Conservation (phyloP, 768 basidiomycete genomes). For the Tephrocybe sp. region DNA sequence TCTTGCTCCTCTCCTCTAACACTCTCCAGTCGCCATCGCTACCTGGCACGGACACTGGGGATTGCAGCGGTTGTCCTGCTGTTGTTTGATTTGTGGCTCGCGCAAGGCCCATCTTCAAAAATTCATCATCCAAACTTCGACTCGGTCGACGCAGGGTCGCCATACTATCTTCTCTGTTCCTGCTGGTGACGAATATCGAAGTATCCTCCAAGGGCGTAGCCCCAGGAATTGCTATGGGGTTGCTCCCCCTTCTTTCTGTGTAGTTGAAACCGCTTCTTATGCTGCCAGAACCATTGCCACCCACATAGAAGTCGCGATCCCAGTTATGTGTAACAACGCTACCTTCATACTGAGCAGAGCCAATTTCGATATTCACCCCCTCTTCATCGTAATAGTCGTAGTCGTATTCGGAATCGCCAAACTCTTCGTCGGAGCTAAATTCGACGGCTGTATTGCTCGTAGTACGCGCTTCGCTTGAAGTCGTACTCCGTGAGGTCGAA, state of each 20-base stretch:
- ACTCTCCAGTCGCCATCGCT: constrained; percentile 60
- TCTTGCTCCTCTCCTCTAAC: constrained; percentile 48
- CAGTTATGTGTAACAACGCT: constrained; percentile 24
- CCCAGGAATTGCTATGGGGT: constrained; percentile 62
- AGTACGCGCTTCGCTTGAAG: constrained; percentile 25
- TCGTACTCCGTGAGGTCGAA: constrained; percentile 22
- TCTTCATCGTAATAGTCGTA: constrained; percentile 38
- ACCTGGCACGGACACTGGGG: constrained; percentile 45
- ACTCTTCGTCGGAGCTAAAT: constrained; percentile 50
- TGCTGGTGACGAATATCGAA: constrained; percentile 23
- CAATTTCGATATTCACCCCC: constrained; percentile 37
- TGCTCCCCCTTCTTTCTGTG: constrained; percentile 48
- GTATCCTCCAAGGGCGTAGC: constrained; percentile 19
- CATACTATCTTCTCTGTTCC: constrained; percentile 58
- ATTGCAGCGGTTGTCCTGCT: constrained; percentile 20
- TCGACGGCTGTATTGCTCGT: constrained; percentile 32
- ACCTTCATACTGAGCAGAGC: constrained; percentile 35
- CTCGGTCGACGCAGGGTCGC: constrained; percentile 62
- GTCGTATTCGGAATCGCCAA: constrained; percentile 36
- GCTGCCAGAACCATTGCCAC: constrained; percentile 25
- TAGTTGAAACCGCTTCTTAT: constrained; percentile 16
- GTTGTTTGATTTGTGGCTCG: neutral
- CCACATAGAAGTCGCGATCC: constrained; percentile 23
- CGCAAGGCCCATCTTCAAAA: constrained; percentile 9
- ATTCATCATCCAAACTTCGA: constrained; percentile 57